phyloP scores from a whole-genome alignment of 768 basidiomycete genomes.

The Austroboletus eburneus region DNA sequence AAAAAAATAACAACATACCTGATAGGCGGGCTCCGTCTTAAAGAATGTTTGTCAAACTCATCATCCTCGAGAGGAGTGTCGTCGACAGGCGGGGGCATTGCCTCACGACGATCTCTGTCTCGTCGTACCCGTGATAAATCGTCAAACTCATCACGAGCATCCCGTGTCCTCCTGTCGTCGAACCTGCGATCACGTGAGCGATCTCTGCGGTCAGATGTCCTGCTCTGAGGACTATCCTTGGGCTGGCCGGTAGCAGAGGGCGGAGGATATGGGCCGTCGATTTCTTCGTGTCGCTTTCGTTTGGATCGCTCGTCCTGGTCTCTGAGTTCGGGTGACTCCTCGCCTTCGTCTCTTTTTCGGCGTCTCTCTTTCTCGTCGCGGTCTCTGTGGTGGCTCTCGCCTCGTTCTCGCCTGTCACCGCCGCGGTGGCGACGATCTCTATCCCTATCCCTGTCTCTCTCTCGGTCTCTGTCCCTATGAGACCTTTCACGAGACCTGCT shows the following conservation, averaged over 20 bases:
- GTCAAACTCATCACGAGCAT: slow-evolving; percentile 59
- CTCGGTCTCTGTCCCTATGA: slow-evolving; percentile 36
- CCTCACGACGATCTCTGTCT: slow-evolving; percentile 41
- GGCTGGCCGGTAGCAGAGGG: slow-evolving; percentile 33
- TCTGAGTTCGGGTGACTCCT: slow-evolving; percentile 40
- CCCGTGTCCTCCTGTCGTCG: slow-evolving; percentile 44
- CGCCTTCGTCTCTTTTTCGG: slow-evolving; percentile 67
- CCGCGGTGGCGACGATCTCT: slow-evolving; percentile 44
- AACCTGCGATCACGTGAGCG: slow-evolving; percentile 54
- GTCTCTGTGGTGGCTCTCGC: slow-evolving; percentile 52
- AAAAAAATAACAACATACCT: slow-evolving; percentile 35
- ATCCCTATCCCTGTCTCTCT: slow-evolving; percentile 27
- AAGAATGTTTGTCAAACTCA: slow-evolving; percentile 34
- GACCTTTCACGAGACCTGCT: slow-evolving; percentile 49
- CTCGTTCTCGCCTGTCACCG: slow-evolving; percentile 44
- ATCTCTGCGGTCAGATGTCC: slow-evolving; percentile 41
- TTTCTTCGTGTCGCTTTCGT: slow-evolving; percentile 59
- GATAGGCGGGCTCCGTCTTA: slow-evolving; percentile 36
- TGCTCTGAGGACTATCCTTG: slow-evolving; percentile 48
- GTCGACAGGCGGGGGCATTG: slow-evolving; percentile 38
- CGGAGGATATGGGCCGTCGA: slow-evolving; percentile 40
- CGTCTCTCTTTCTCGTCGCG: slow-evolving; percentile 51
- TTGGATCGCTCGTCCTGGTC: slow-evolving; percentile 59
- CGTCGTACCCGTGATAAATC: slow-evolving; percentile 44
- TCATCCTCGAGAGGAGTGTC: slow-evolving; percentile 36